Conservation (phyloP, 306 rosid species). For the Luffa aegyptiaca region DNA sequence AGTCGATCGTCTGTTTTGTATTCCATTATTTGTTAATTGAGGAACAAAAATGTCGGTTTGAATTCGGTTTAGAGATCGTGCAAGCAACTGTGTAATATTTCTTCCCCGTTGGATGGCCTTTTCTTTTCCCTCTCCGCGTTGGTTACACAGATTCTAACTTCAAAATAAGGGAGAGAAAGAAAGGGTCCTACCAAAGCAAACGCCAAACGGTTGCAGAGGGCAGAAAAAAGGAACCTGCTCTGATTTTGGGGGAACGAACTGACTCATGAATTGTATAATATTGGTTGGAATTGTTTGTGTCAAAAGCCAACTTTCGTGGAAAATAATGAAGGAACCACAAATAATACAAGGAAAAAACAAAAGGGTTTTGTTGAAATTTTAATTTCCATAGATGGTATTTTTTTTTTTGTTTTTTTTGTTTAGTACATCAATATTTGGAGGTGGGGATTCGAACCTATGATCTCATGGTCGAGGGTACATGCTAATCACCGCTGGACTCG, state of each 20-base stretch:
- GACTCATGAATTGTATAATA: not conserved
- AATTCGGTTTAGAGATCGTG: slow-evolving; percentile 36
- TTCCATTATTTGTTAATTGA: not conserved
- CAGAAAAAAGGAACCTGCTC: not conserved
- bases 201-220: not conserved
- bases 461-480: too few species aligned
- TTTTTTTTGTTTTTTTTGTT: too few species aligned
- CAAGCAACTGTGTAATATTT: slow-evolving; percentile 37
- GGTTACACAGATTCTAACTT: slow-evolving; percentile 27
- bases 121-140: slow-evolving; percentile 27
- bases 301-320: not conserved
- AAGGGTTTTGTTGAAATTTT: not conserved
- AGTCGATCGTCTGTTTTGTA: not conserved
- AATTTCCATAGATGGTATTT: not conserved
- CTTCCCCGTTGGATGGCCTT: slow-evolving; percentile 15
- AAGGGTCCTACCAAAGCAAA: slow-evolving; percentile 7
- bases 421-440: too few species aligned
- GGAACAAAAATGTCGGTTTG: slow-evolving; percentile 3
- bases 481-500: too few species aligned
- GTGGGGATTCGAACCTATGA: too few species aligned
- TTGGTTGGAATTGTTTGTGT: not conserved
- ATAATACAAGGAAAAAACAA: not conserved
- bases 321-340: not conserved
- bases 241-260: not conserved
- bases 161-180: not conserved